phyloP scores from a whole-genome alignment of 169 alveolate species.

The Fabrea salina region DNA sequence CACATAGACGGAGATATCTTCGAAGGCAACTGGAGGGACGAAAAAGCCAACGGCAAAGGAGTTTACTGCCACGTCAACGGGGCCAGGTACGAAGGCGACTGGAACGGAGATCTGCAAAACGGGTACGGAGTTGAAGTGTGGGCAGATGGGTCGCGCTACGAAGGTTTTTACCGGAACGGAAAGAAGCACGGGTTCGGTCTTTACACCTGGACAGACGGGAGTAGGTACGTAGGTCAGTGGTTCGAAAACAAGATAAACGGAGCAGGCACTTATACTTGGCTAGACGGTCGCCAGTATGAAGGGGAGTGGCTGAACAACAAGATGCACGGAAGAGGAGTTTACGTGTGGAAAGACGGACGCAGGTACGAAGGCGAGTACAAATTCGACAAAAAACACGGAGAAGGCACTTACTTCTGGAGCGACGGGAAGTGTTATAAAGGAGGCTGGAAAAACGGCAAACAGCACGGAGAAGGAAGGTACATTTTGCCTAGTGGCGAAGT shows the following conservation, averaged over 20 bases:
- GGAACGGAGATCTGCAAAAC: slow-evolving; percentile 49
- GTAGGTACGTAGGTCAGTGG: slow-evolving; percentile 67
- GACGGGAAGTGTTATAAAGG: slow-evolving; percentile 78
- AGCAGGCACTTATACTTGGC: slow-evolving; percentile 36
- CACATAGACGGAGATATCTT: slow-evolving; percentile 68
- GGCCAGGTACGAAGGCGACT: slow-evolving; percentile 66
- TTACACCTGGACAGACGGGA: slow-evolving; percentile 57
- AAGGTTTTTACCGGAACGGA: slow-evolving; percentile 50
- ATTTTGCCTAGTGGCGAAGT: slow-evolving; percentile 35
- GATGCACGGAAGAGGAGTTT: slow-evolving; percentile 57
- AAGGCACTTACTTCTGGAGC: slow-evolving; percentile 73
- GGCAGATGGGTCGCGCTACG: slow-evolving; percentile 47
- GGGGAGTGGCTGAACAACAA: slow-evolving; percentile 44
- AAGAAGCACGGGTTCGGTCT: slow-evolving; percentile 60
- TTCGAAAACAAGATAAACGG: slow-evolving; percentile 54
- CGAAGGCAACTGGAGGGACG: slow-evolving; percentile 74
- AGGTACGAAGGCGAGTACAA: slow-evolving; percentile 48
- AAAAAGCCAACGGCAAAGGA: slow-evolving; percentile 95
- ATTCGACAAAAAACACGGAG: slow-evolving; percentile 63
- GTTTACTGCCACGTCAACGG: slow-evolving; percentile 90
- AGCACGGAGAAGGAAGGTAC: slow-evolving; percentile 50
- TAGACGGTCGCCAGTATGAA: slow-evolving; percentile 37
- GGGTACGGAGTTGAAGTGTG: slow-evolving; percentile 52
- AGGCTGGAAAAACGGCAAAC: slow-evolving; percentile 65
- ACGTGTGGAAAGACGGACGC: slow-evolving; percentile 63